Percentiles rank a stretch among this genome's conserved stretches.
phyloP scores from a whole-genome alignment of 2,329 filamentous ascomycete genomes.

The Colletotrichum filicis region DNA sequence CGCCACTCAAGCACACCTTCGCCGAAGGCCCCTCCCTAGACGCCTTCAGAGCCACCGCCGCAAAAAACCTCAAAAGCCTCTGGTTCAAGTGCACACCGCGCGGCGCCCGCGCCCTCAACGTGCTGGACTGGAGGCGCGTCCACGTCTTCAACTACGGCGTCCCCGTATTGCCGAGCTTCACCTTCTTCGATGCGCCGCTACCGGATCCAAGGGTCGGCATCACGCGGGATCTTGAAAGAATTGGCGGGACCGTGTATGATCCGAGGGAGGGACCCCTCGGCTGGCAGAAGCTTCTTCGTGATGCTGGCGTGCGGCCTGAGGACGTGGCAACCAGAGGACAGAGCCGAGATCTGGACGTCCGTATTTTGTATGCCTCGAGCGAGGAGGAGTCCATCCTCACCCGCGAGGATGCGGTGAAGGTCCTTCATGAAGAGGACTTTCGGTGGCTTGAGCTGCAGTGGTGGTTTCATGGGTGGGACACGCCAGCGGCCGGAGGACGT shows the following conservation, averaged over 20 bases:
- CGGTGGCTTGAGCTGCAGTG: constrained; percentile 23
- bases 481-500: not conserved
- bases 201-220: constrained; percentile 10
- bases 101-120: constrained; percentile 13
- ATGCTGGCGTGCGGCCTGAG: not conserved
- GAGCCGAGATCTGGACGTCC: not conserved
- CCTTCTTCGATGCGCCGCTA: constrained; percentile 15
- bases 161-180: constrained; percentile 13
- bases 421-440: constrained; percentile 27
- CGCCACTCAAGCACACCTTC: not conserved
- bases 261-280: not conserved
- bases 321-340: not conserved
- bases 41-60: not conserved
- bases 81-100: constrained; percentile 12
- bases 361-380: constrained; percentile 13
- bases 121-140: not conserved
- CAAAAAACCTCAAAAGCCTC: constrained; percentile 6
- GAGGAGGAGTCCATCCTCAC: not conserved
- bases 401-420: constrained; percentile 3
- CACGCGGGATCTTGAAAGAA: not conserved
- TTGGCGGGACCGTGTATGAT: not conserved
- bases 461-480: constrained; percentile 28
- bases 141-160: constrained; percentile 27
- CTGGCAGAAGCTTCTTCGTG: constrained; percentile 5
- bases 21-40: not conserved